These are phyloP conservation scores for Schizosaccharomyces japonicus DNA, from an alignment of 805 yeast species.

Conservation along the genomic window DNA sequence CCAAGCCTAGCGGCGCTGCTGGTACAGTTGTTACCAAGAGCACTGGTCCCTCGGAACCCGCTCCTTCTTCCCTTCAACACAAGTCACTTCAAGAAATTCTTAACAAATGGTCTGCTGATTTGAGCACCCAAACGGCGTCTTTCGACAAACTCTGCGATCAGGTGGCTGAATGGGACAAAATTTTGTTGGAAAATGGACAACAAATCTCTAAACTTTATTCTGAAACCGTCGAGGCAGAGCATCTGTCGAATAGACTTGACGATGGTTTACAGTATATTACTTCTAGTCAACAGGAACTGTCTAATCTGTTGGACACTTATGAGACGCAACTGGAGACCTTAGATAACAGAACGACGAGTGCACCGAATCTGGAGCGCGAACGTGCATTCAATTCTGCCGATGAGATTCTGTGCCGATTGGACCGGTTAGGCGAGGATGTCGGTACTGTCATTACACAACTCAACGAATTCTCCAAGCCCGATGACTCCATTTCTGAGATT, in stretches of 20 bases:
- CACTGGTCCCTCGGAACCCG: conserved; percentile 12
- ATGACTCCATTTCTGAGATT: conserved; percentile 1
- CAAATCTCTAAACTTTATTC: conserved; percentile 55
- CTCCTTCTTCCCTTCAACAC: conserved; percentile 41
- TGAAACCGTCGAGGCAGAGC: conserved; percentile 62
- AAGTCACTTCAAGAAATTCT: conserved; percentile 82
- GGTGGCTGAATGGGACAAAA: conserved; percentile 66
- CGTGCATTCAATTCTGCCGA: neutral
- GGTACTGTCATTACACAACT: neutral
- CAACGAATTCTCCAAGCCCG: conserved; percentile 2
- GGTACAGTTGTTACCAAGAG: conserved; percentile 7
- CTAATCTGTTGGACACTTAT: conserved; percentile 53
- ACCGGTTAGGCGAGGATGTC: neutral
- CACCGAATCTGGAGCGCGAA: neutral
- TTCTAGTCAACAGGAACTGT: conserved; percentile 81
- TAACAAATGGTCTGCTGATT: conserved; percentile 75
- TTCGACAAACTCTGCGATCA: conserved; percentile 54
- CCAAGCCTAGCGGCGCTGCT: neutral
- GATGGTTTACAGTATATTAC: conserved; percentile 68
- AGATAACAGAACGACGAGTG: neutral
- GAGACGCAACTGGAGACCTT: conserved; percentile 34
- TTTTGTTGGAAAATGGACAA: conserved; percentile 63
- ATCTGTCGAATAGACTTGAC: conserved; percentile 62
- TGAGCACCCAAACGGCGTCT: conserved; percentile 45
- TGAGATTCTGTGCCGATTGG: neutral